Percentiles rank a stretch among this genome's conserved stretches.
These are phyloP conservation scores for Emergomyces orientalis DNA, from an alignment of 2,329 filamentous ascomycete species.

Conservation along the genomic window DNA sequence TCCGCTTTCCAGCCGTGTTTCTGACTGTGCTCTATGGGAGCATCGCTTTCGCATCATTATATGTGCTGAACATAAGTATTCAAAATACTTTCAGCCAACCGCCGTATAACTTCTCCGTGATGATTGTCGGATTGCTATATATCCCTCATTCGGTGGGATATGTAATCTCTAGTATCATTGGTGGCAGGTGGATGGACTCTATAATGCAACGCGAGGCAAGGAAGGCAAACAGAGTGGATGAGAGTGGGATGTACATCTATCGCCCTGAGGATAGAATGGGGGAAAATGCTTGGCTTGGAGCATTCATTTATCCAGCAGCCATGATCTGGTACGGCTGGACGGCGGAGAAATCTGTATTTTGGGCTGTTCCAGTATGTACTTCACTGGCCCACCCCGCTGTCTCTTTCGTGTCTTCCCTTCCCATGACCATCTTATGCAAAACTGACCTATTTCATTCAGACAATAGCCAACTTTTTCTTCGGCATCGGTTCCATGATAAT, in stretches of 20 bases:
- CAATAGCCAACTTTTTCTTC: constrained; percentile 62
- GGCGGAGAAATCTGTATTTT: constrained; percentile 52
- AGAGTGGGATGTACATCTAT: constrained; percentile 55
- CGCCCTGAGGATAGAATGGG: constrained; percentile 73
- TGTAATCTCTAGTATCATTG: constrained; percentile 56
- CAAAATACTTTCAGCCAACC: constrained; percentile 56
- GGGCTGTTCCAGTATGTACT: constrained; percentile 46
- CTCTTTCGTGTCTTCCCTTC: not conserved
- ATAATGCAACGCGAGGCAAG: constrained; percentile 71
- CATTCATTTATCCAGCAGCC: constrained; percentile 58
- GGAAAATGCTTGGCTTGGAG: constrained; percentile 71
- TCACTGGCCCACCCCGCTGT: not conserved
- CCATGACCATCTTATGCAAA: not conserved
- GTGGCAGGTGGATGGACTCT: constrained; percentile 66
- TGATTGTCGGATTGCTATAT: constrained; percentile 67
- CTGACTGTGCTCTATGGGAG: constrained; percentile 65
- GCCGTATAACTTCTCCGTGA: constrained; percentile 60
- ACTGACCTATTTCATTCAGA: constrained; percentile 22
- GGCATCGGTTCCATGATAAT: constrained; percentile 71
- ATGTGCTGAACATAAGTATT: constrained; percentile 67
- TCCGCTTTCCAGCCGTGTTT: constrained; percentile 64
- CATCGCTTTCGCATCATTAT: constrained; percentile 66
- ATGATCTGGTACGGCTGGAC: constrained; percentile 74
- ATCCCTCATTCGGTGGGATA: constrained; percentile 69
- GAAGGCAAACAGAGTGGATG: constrained; percentile 60